These are phyloP conservation scores for Atalantia buxifolia DNA, from an alignment of 345 rosid genomes.

Conservation along the genomic window DNA sequence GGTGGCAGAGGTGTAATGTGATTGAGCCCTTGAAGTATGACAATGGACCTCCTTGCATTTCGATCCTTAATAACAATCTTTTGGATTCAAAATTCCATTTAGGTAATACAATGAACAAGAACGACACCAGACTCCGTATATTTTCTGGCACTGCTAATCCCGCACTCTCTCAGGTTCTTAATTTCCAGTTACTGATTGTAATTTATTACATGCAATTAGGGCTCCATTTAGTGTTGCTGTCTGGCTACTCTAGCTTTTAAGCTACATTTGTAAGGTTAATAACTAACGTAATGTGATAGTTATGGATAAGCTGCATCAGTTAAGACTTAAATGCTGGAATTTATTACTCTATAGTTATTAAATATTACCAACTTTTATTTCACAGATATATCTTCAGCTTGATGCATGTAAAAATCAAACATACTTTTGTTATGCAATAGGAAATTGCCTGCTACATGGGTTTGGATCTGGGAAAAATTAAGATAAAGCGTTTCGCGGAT, in stretches of 20 bases:
- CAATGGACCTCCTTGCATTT: constrained; percentile 50
- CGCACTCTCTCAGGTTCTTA: constrained; percentile 74
- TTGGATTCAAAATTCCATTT: constrained; percentile 35
- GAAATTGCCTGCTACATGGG: constrained; percentile 97
- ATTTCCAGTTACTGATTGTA: background rate
- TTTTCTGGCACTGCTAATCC: constrained; percentile 96
- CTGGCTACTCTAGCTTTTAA: background rate
- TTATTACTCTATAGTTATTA: no score
- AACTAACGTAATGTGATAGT: no score
- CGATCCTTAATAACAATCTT: constrained; percentile 28
- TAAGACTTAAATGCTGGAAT: no score
- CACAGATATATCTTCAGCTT: no score
- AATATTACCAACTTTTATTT: no score
- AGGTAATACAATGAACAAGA: constrained; percentile 29
- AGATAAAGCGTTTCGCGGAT: constrained; percentile 91
- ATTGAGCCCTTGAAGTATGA: constrained; percentile 60
- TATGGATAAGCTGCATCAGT: no score
- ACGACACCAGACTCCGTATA: constrained; percentile 73
- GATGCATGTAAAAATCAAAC: no score
- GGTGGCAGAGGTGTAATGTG: constrained; percentile 52
- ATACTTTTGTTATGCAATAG: constrained; percentile 24
- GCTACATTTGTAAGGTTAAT: background rate
- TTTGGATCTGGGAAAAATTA: constrained; percentile 83
- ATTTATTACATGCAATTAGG: background rate
- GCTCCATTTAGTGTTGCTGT: background rate